A percentile compares a stretch with the other conserved stretches of the same genome.
Evolutionary conservation across 331 rosid genomes (phyloP).

Genomic region (Erythrophleum ivorense): DNA sequence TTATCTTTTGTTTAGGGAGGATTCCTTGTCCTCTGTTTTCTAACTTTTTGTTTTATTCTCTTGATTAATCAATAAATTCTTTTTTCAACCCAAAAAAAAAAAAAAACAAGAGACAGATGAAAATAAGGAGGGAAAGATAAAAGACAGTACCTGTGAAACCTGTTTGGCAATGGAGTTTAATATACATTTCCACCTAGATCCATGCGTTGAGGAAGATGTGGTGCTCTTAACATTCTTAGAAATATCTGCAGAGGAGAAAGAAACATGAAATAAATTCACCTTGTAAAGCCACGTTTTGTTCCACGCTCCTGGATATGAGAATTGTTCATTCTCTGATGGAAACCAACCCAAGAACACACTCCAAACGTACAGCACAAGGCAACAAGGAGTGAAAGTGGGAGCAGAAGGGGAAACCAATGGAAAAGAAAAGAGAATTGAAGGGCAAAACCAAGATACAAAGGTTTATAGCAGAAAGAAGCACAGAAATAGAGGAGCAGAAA

Average conservation of each 20-base stretch:
- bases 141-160: constrained; percentile 82
- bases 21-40: not conserved
- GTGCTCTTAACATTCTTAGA: constrained; percentile 55
- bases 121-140: constrained; percentile 12
- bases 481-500: too few relatives aligned
- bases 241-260: constrained; percentile 52
- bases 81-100: not conserved
- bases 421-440: not conserved
- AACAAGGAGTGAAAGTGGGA: not conserved
- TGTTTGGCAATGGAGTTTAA: constrained; percentile 79
- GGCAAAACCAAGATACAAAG: too few relatives aligned
- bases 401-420: not conserved
- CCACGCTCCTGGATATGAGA: constrained; percentile 26
- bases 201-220: constrained; percentile 47
- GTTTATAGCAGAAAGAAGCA: too few relatives aligned
- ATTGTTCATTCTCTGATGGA: not conserved
- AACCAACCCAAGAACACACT: not conserved
- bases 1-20: not conserved
- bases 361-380: not conserved
- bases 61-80: not conserved
- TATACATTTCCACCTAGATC: constrained; percentile 78
- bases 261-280: constrained; percentile 33
- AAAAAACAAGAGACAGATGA: not conserved
- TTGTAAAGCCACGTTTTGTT: constrained; percentile 36
- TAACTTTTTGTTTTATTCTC: not conserved